A percentile compares a stretch with the other conserved stretches of the same genome.
These are phyloP conservation scores for Plasmodium vivax DNA, from an alignment of 169 alveolate species.

Conservation along the genomic window DNA sequence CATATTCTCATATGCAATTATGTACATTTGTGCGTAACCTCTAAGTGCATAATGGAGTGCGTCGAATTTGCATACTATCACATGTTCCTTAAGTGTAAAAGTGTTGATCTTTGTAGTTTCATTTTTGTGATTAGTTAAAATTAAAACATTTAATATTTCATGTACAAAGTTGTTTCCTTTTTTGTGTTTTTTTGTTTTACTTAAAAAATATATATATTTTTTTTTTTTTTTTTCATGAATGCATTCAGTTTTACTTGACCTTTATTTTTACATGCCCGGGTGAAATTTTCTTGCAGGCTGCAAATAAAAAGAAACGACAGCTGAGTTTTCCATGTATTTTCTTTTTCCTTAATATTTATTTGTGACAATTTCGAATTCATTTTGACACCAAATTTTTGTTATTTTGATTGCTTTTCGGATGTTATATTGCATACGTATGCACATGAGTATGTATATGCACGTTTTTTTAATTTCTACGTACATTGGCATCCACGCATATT, in stretches of 20 bases:
- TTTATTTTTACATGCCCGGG: slow-evolving; percentile 8
- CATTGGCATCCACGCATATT: neutral
- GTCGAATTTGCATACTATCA: slow-evolving; percentile 5
- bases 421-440: neutral
- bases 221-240: slow-evolving; percentile 27
- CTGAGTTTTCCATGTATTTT: neutral
- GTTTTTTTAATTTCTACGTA: neutral
- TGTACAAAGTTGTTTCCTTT: neutral
- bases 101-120: neutral
- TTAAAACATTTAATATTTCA: neutral
- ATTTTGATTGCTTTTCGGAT: slow-evolving; percentile 17
- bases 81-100: neutral
- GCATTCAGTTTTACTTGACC: neutral
- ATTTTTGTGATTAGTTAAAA: slow-evolving; percentile 18
- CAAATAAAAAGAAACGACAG: slow-evolving; percentile 6
- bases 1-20: neutral
- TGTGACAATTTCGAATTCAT: neutral
- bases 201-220: neutral
- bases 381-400: neutral
- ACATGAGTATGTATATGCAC: neutral
- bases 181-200: neutral
- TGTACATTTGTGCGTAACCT: neutral
- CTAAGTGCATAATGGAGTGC: neutral
- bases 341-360: neutral
- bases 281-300: neutral